phyloP scores from a whole-genome alignment of 768 basidiomycete species.

The Mycena haematopus region DNA sequence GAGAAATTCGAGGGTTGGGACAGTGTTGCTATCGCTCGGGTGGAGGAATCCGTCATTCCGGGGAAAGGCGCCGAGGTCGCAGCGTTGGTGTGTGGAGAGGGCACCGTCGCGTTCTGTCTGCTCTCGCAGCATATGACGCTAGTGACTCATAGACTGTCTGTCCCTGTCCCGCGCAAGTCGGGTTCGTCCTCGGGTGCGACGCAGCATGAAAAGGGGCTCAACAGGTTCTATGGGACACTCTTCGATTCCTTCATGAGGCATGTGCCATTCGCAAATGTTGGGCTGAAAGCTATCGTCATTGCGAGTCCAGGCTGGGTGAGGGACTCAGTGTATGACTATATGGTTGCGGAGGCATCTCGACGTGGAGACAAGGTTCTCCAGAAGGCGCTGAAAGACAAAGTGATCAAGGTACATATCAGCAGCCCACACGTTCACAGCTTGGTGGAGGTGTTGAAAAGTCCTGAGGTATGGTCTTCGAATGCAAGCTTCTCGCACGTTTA shows the following conservation, averaged over 20 bases:
- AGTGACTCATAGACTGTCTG: slow-evolving; percentile 87
- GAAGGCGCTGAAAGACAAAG: slow-evolving; percentile 78
- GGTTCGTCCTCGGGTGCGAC: slow-evolving; percentile 73
- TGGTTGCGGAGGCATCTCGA: slow-evolving; percentile 80
- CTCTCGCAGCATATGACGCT: slow-evolving; percentile 97
- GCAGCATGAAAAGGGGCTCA: slow-evolving; percentile 91
- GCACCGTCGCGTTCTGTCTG: slow-evolving; percentile 91
- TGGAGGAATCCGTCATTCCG: slow-evolving; percentile 90
- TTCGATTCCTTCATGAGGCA: slow-evolving; percentile 90
- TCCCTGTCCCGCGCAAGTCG: slow-evolving; percentile 90
- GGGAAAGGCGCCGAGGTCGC: slow-evolving; percentile 96
- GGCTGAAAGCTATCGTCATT: slow-evolving; percentile 89
- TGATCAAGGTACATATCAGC: slow-evolving; percentile 87
- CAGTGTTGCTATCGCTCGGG: slow-evolving; percentile 78
- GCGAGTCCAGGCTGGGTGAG: slow-evolving; percentile 97
- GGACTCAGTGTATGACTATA: slow-evolving; percentile 85
- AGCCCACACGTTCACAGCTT: slow-evolving; percentile 96
- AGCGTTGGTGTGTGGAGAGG: slow-evolving; percentile 96
- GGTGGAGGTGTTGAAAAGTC: slow-evolving; percentile 92
- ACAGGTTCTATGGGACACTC: slow-evolving; percentile 81
- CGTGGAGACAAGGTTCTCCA: slow-evolving; percentile 86
- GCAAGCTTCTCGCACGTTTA: slow-evolving; percentile 1
- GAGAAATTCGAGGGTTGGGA: slow-evolving; percentile 94
- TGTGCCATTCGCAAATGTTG: slow-evolving; percentile 78
- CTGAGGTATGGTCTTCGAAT: slow-evolving; percentile 67